Evolutionary conservation across 2,329 filamentous ascomycete species (phyloP).

Genomic region (Pseudogymnoascus destructans): DNA sequence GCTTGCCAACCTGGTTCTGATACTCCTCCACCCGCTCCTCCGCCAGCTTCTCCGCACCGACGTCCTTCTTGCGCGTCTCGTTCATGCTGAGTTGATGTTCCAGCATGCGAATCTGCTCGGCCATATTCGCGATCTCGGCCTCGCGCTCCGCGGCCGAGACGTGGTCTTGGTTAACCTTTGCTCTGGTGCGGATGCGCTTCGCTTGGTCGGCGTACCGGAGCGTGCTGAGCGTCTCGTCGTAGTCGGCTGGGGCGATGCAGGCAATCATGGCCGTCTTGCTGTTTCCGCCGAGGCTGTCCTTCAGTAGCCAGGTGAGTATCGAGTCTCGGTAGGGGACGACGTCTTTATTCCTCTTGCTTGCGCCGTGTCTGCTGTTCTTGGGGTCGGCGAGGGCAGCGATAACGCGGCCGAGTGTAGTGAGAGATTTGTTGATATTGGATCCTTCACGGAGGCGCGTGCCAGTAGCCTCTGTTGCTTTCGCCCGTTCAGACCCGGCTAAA

Average conservation of each 20-base stretch:
- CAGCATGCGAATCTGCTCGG: slow-evolving; percentile 77
- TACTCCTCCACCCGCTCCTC: slow-evolving; percentile 88
- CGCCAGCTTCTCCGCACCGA: slow-evolving; percentile 54
- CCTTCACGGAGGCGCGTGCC: slow-evolving; percentile 84
- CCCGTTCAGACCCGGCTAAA: slow-evolving; percentile 85
- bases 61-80: slow-evolving; percentile 53
- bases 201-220: slow-evolving; percentile 95
- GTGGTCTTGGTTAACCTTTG: slow-evolving; percentile 90
- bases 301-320: slow-evolving; percentile 70
- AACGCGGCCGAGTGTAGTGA: slow-evolving; percentile 88
- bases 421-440: slow-evolving; percentile 97
- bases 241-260: slow-evolving; percentile 88
- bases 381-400: slow-evolving; percentile 75
- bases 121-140: slow-evolving; percentile 87
- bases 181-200: slow-evolving; percentile 89
- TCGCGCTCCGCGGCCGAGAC: slow-evolving; percentile 87
- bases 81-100: slow-evolving; percentile 54
- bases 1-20: slow-evolving; percentile 73
- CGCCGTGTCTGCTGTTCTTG: slow-evolving; percentile 42
- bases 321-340: slow-evolving; percentile 91
- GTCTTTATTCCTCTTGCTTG: slow-evolving; percentile 50
- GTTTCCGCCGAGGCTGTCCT: slow-evolving; percentile 91
- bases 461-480: slow-evolving; percentile 90
- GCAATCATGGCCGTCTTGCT: slow-evolving; percentile 99
- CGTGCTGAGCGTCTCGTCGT: slow-evolving; percentile 92